A percentile compares a stretch with the other conserved stretches of the same genome.
These are phyloP conservation scores for Vararia minispora DNA, from an alignment of 768 basidiomycete genomes.

Conservation along the genomic window DNA sequence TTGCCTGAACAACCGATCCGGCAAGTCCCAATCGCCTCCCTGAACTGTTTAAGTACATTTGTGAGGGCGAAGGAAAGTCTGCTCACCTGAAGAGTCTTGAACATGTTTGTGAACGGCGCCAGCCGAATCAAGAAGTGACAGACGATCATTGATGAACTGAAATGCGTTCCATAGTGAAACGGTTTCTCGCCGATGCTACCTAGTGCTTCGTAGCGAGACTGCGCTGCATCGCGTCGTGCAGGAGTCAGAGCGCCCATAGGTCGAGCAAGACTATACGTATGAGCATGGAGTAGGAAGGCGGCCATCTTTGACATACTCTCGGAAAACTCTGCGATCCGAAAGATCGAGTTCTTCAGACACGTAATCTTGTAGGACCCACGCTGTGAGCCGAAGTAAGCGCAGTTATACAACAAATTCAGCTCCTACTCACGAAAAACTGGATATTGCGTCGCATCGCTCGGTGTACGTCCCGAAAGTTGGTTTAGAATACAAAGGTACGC, in stretches of 20 bases:
- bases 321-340: constrained; percentile 44
- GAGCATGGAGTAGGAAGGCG: not conserved
- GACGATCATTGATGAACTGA: constrained; percentile 94
- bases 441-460: constrained; percentile 91
- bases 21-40: constrained; percentile 93
- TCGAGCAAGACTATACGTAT: constrained; percentile 41
- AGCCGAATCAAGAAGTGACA: constrained; percentile 89
- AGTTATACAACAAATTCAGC: not conserved
- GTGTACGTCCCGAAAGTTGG: constrained; percentile 86
- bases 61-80: not conserved
- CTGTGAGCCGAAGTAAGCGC: constrained; percentile 24
- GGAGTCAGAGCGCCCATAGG: constrained; percentile 88
- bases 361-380: constrained; percentile 88
- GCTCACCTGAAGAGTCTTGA: constrained; percentile 69
- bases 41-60: constrained; percentile 20
- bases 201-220: constrained; percentile 61
- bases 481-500: constrained; percentile 84
- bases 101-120: constrained; percentile 89
- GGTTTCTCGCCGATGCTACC: constrained; percentile 76
- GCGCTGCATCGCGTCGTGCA: constrained; percentile 64
- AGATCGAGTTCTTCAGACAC: constrained; percentile 59
- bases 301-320: constrained; percentile 45
- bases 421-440: constrained; percentile 68
- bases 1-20: constrained; percentile 77
- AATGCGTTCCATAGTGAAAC: constrained; percentile 92